A percentile compares a stretch with the other conserved stretches of the same genome.
These are phyloP conservation scores for Saccharum hybrid DNA, from an alignment of 202 grass and related monocot species.

Conservation along the genomic window DNA sequence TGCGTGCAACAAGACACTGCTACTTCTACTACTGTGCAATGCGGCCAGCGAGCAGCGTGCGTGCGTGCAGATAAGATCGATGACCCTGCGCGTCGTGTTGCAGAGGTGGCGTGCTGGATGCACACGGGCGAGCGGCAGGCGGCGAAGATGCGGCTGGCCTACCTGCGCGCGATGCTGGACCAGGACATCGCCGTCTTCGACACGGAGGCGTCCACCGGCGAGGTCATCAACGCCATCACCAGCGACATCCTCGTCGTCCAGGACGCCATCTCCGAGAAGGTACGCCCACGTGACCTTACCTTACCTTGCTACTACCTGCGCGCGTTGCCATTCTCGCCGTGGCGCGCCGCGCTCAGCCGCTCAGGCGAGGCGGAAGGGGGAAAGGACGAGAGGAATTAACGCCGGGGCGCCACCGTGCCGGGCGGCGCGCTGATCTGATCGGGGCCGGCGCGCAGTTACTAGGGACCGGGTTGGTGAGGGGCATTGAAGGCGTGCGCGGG, in stretches of 20 bases:
- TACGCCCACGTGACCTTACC: background rate
- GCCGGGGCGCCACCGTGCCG: background rate
- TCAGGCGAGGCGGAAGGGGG: conserved; percentile 9
- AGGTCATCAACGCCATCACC: conserved; percentile 98
- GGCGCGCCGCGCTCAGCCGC: background rate
- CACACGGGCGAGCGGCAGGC: conserved; percentile 97
- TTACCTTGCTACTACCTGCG: background rate
- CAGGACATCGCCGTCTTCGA: conserved; percentile 97
- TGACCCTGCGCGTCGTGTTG: background rate
- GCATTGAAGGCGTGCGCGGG: conserved; percentile 42
- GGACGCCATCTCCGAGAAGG: conserved; percentile 99
- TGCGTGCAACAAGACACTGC: conserved; percentile 9
- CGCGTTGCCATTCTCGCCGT: conserved; percentile 30
- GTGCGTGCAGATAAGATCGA: background rate
- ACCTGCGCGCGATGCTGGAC: conserved; percentile 89
- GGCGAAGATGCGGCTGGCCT: conserved; percentile 95
- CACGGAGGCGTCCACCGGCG: conserved; percentile 94
- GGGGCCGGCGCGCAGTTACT: conserved; percentile 35
- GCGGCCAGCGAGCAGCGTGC: background rate
- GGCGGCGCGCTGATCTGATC: background rate
- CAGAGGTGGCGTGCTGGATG: conserved; percentile 99
- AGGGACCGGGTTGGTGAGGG: conserved; percentile 35
- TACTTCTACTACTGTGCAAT: background rate
- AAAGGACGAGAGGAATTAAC: conserved; percentile 12
- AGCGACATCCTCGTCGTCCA: conserved; percentile 95